These are phyloP conservation scores for Alloteropsis semialata DNA, from an alignment of 176 grass and related monocot species.

Conservation along the genomic window DNA sequence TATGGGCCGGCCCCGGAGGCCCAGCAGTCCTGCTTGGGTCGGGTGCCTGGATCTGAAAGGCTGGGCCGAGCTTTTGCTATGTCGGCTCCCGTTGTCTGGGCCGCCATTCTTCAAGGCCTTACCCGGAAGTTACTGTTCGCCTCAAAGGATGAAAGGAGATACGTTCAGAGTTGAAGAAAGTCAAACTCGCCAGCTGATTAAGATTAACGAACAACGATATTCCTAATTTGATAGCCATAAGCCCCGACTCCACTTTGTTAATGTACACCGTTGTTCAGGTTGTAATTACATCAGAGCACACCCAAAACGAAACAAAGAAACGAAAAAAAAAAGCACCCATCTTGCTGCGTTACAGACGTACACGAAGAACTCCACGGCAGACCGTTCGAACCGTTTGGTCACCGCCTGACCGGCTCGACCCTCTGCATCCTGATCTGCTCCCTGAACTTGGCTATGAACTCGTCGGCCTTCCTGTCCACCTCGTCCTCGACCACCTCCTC, in stretches of 20 bases:
- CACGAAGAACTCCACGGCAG: neutral
- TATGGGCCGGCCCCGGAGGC: too few relatives aligned
- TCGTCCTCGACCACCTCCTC: slow-evolving; percentile 54
- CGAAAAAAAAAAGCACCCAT: neutral
- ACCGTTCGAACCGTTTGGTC: neutral
- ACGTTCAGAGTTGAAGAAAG: neutral
- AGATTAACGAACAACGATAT: neutral
- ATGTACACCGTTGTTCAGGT: neutral
- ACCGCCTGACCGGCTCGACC: slow-evolving; percentile 25
- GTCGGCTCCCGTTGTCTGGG: too few relatives aligned
- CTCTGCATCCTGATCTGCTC: slow-evolving; percentile 89
- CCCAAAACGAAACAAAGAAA: neutral
- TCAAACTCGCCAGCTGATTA: neutral
- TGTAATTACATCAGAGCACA: neutral
- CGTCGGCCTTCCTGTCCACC: slow-evolving; percentile 90
- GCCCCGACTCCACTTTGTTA: neutral
- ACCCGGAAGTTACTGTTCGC: too few relatives aligned
- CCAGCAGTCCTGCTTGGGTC: too few relatives aligned
- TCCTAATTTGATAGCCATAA: neutral
- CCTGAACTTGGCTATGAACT: slow-evolving; percentile 96
- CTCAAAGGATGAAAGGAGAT: too few relatives aligned
- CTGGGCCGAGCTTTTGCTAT: too few relatives aligned
- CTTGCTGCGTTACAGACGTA: too few relatives aligned
- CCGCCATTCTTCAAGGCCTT: too few relatives aligned
- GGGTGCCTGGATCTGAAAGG: too few relatives aligned